Percentiles rank a stretch among this genome's conserved stretches.
These are phyloP conservation scores for Dictyostelium capitatum DNA, from an alignment of 78 protist species.

Conservation along the genomic window DNA sequence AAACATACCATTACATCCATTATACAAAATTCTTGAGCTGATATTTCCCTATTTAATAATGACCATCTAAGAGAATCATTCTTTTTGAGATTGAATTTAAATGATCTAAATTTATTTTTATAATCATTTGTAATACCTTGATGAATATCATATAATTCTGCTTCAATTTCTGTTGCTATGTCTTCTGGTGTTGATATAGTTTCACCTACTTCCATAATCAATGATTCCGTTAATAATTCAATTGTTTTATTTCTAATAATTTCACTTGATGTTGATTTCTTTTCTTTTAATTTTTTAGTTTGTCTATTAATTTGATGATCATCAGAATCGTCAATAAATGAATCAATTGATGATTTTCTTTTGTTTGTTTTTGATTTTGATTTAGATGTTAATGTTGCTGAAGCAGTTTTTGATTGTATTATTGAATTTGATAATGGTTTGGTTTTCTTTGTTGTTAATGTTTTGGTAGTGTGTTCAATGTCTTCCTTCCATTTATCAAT, in stretches of 20 bases:
- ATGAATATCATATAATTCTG: neutral
- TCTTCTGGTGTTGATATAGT: constrained; percentile 28
- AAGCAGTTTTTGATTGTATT: too few species aligned
- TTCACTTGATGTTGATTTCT: too few species aligned
- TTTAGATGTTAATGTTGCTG: too few species aligned
- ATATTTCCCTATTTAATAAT: neutral
- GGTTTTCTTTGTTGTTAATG: too few species aligned
- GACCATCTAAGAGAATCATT: neutral
- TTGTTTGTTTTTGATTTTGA: too few species aligned
- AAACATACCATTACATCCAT: constrained; percentile 38
- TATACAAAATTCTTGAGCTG: constrained; percentile 12
- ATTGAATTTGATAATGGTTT: too few species aligned
- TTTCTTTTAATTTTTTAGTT: too few species aligned
- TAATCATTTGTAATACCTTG: constrained; percentile 38
- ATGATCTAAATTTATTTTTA: constrained; percentile 34
- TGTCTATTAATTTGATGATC: too few species aligned
- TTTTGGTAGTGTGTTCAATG: too few species aligned
- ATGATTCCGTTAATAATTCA: constrained; percentile 11
- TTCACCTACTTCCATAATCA: neutral
- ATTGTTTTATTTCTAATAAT: constrained; percentile 24
- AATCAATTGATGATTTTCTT: too few species aligned
- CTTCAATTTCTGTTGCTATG: constrained; percentile 10
- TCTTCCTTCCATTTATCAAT: constrained; percentile 53
- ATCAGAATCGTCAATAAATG: too few species aligned
- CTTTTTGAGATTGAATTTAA: constrained; percentile 29